phyloP scores from a whole-genome alignment of 225 moss, liverwort and hornwort genomes.

The Sphagnum tenellum region DNA sequence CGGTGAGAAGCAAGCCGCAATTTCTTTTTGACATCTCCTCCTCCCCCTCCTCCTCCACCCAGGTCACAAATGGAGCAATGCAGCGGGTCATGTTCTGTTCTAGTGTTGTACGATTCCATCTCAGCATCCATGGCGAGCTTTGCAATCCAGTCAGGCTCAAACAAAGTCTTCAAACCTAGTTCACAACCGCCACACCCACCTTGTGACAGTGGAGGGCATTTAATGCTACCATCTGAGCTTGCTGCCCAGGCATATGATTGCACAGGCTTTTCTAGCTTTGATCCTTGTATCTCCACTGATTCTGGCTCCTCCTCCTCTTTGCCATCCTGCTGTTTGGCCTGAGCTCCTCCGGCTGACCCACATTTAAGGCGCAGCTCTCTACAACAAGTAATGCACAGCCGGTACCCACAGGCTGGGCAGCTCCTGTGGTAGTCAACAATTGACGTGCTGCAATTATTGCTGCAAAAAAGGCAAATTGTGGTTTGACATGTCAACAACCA shows the following conservation, averaged over 20 bases:
- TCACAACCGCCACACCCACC: constrained; percentile 60
- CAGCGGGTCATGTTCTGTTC: constrained; percentile 8
- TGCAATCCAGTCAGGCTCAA: constrained; percentile 56
- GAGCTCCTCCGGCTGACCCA: constrained; percentile 71
- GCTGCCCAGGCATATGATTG: constrained; percentile 35
- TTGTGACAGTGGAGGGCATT: constrained; percentile 57
- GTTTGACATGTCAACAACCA: too few relatives aligned
- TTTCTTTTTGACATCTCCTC: neutral
- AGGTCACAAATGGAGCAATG: constrained; percentile 19
- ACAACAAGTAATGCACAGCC: constrained; percentile 72
- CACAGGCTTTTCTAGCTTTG: constrained; percentile 4
- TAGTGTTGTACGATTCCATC: constrained; percentile 4
- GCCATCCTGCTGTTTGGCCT: constrained; percentile 23
- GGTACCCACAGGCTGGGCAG: constrained; percentile 53
- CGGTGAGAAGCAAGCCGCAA: constrained; percentile 34
- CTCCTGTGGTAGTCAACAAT: constrained; percentile 76
- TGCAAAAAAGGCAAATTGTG: constrained; percentile 12
- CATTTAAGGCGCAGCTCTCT: constrained; percentile 58
- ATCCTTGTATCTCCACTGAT: neutral
- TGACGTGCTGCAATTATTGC: constrained; percentile 82
- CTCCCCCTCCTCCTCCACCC: neutral
- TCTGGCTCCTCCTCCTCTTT: constrained; percentile 4
- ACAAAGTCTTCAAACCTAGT: constrained; percentile 57
- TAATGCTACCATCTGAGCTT: constrained; percentile 53
- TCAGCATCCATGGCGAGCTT: constrained; percentile 51